Conservation (phyloP, 2,329 filamentous ascomycete species). For the Penicillium freii region DNA sequence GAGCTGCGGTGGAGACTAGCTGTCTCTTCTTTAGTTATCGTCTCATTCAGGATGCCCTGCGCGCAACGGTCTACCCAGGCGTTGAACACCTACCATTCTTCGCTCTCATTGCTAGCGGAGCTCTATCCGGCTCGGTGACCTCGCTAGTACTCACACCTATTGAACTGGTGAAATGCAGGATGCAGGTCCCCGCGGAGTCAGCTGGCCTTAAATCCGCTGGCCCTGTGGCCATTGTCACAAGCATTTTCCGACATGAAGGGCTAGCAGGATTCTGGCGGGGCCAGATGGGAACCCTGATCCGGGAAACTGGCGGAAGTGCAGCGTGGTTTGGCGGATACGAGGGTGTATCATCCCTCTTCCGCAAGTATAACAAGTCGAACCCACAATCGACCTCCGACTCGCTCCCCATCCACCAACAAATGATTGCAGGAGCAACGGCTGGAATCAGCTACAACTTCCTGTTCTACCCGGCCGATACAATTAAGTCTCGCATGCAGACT, state of each 20-base stretch:
- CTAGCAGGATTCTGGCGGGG: slow-evolving; percentile 90
- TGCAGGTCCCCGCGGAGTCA: slow-evolving; percentile 68
- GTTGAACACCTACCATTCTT: slow-evolving; percentile 66
- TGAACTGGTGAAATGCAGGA: slow-evolving; percentile 97
- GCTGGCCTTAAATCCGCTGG: slow-evolving; percentile 51
- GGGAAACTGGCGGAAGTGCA: slow-evolving; percentile 87
- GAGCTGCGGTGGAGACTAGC: slow-evolving; percentile 88
- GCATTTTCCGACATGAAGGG: slow-evolving; percentile 80
- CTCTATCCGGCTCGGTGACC: slow-evolving; percentile 82
- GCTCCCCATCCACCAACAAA: slow-evolving; percentile 81
- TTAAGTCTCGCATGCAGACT: slow-evolving; percentile 97
- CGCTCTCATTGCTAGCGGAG: slow-evolving; percentile 75
- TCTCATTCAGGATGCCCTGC: slow-evolving; percentile 60
- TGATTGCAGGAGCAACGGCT: slow-evolving; percentile 79
- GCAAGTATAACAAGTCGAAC: slow-evolving; percentile 43
- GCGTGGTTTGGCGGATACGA: slow-evolving; percentile 96
- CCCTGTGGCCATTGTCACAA: slow-evolving; percentile 68
- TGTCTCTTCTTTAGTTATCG: slow-evolving; percentile 91
- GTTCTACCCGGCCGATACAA: slow-evolving; percentile 95
- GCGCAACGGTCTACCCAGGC: slow-evolving; percentile 59
- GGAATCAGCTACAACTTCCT: slow-evolving; percentile 95
- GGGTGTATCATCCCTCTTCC: slow-evolving; percentile 70
- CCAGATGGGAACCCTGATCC: slow-evolving; percentile 86
- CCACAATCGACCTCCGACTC: slow-evolving; percentile 44
- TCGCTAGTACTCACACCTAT: slow-evolving; percentile 90